Conservation (phyloP, 306 rosid genomes). For the Gillenia trifoliata region DNA sequence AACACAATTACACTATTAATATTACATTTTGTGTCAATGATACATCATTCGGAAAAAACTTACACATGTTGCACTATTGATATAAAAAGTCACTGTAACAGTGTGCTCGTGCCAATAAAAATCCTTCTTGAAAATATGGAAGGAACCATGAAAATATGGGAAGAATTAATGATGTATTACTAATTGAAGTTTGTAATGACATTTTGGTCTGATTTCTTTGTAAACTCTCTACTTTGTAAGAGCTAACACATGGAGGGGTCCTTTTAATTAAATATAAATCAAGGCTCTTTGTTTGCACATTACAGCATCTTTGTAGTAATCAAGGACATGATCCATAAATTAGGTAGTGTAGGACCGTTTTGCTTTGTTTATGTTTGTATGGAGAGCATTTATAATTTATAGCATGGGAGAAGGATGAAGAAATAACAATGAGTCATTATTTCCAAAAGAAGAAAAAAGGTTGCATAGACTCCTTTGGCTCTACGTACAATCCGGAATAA, state of each 20-base stretch:
- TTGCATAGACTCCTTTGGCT: not conserved
- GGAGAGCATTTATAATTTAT: not conserved
- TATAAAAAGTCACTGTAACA: too few relatives aligned
- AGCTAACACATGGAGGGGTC: conserved; percentile 8
- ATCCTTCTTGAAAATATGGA: not conserved
- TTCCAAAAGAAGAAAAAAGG: not conserved
- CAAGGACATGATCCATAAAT: conserved; percentile 17
- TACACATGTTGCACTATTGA: too few relatives aligned
- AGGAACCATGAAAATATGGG: not conserved
- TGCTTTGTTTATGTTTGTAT: not conserved
- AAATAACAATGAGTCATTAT: not conserved
- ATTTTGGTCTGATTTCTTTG: not conserved
- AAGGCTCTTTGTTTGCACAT: not conserved
- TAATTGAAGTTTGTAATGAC: not conserved
- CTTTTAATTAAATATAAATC: not conserved
- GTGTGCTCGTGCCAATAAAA: too few relatives aligned
- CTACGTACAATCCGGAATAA: too few relatives aligned
- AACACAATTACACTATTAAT: too few relatives aligned
- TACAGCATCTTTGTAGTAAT: not conserved
- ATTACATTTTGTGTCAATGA: too few relatives aligned
- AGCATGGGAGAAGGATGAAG: not conserved
- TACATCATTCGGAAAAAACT: too few relatives aligned
- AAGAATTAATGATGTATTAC: not conserved
- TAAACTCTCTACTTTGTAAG: not conserved
- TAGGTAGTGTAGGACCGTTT: not conserved